Percentiles rank a stretch among this genome's conserved stretches.
Evolutionary conservation across 331 rosid species (phyloP).

Genomic region (Pyrus hybrid): DNA sequence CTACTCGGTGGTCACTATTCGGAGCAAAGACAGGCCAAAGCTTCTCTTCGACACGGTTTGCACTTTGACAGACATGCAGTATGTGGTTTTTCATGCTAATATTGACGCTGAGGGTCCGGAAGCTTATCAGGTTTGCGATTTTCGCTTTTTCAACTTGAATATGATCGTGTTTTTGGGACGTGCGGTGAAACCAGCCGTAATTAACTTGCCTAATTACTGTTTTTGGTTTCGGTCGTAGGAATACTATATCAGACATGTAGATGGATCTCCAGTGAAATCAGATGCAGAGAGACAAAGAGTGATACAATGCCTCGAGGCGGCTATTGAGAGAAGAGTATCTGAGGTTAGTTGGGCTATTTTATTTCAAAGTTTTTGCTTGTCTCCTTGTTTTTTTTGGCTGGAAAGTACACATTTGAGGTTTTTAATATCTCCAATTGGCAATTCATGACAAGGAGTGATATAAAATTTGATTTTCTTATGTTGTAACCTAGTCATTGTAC

Average conservation of each 20-base stretch:
- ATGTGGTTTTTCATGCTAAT: constrained; percentile 87
- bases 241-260: constrained; percentile 80
- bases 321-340: constrained; percentile 88
- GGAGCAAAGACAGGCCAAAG: constrained; percentile 77
- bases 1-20: constrained; percentile 79
- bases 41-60: constrained; percentile 90
- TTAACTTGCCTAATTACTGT: constrained; percentile 21
- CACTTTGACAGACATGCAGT: constrained; percentile 95
- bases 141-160: not conserved
- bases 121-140: constrained; percentile 70
- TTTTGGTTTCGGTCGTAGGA: constrained; percentile 44
- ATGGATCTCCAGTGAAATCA: constrained; percentile 92
- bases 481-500: not conserved
- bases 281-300: constrained; percentile 97
- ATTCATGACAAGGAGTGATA: not conserved
- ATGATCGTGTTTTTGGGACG: not conserved
- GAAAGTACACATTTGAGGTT: not conserved
- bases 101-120: constrained; percentile 82
- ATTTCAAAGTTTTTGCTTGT: not conserved
- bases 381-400: not conserved
- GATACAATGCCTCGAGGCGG: constrained; percentile 92
- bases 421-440: not conserved
- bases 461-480: not conserved
- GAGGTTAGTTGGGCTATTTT: constrained; percentile 38
- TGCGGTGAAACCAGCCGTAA: not conserved